phyloP scores from a whole-genome alignment of 1,139 yeast species.

The Sugiyamaella grinbergsii region DNA sequence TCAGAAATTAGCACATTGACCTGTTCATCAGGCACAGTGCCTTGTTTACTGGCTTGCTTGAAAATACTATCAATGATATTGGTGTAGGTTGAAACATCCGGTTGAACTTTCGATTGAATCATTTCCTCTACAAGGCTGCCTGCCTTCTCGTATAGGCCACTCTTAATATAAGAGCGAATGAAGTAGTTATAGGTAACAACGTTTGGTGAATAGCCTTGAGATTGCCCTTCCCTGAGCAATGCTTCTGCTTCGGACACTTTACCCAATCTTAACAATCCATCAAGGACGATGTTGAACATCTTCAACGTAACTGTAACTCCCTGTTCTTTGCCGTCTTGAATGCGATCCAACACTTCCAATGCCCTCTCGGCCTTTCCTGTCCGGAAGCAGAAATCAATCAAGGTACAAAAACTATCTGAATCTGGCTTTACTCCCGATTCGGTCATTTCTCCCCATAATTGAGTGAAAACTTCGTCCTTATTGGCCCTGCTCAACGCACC shows the following conservation, averaged over 20 bases:
- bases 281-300: slow-evolving; percentile 42
- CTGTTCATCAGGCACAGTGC: slow-evolving; percentile 49
- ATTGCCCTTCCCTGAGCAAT: slow-evolving; percentile 40
- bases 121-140: slow-evolving; percentile 43
- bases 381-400: slow-evolving; percentile 44
- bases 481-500: slow-evolving; percentile 41
- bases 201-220: slow-evolving; percentile 42
- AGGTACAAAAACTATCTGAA: slow-evolving; percentile 43
- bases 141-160: slow-evolving; percentile 43
- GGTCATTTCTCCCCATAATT: slow-evolving; percentile 45
- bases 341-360: slow-evolving; percentile 35
- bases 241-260: slow-evolving; percentile 38
- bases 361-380: slow-evolving; percentile 41
- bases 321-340: slow-evolving; percentile 29
- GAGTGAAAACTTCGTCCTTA: slow-evolving; percentile 43
- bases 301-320: slow-evolving; percentile 33
- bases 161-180: slow-evolving; percentile 40
- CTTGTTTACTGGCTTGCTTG: slow-evolving; percentile 50
- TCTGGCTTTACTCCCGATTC: slow-evolving; percentile 45
- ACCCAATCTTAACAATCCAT: slow-evolving; percentile 37
- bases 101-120: slow-evolving; percentile 48
- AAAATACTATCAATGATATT: slow-evolving; percentile 59
- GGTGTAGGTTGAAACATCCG: slow-evolving; percentile 70
- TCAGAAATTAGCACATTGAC: slow-evolving; percentile 48
- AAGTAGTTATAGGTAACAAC: slow-evolving; percentile 48